Evolutionary conservation across 2,329 filamentous ascomycete genomes (phyloP).

Genomic region (Dactylonectria macrodidyma): DNA sequence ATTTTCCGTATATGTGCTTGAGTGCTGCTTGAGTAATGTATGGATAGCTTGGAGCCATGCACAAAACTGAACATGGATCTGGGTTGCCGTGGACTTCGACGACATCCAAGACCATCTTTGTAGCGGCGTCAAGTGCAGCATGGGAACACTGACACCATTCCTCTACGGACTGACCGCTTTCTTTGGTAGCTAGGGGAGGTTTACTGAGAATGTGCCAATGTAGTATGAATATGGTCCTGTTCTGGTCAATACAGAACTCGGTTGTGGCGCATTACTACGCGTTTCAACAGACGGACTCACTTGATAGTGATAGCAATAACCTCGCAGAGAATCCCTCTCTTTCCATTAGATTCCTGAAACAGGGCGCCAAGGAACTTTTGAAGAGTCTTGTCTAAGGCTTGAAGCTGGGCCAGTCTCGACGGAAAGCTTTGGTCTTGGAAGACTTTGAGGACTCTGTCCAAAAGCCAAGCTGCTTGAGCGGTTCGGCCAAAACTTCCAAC

Average conservation of each 20-base stretch:
- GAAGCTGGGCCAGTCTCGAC: constrained; percentile 1
- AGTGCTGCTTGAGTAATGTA: background rate
- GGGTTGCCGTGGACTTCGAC: background rate
- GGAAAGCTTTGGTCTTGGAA: background rate
- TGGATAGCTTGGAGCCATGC: background rate
- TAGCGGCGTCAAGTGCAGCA: constrained; percentile 5
- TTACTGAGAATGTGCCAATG: constrained; percentile 18
- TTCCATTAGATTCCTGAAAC: background rate
- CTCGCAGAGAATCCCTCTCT: background rate
- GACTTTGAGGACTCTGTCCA: constrained; percentile 10
- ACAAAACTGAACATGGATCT: background rate
- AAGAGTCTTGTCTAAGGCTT: background rate
- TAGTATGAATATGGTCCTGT: constrained; percentile 8
- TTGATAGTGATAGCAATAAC: constrained; percentile 9
- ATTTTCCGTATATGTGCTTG: background rate
- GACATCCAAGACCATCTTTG: constrained; percentile 15
- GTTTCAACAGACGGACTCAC: background rate
- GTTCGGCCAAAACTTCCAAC: constrained; percentile 11
- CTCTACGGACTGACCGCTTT: background rate
- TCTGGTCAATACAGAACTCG: background rate
- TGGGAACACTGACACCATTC: background rate
- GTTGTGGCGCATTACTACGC: background rate
- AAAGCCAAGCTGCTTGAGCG: constrained; percentile 13
- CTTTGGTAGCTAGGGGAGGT: background rate
- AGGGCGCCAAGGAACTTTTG: background rate